A percentile compares a stretch with the other conserved stretches of the same genome.
Evolutionary conservation across 2,329 filamentous ascomycete species (phyloP).

Genomic region (Plectosphaerella cucumerina): DNA sequence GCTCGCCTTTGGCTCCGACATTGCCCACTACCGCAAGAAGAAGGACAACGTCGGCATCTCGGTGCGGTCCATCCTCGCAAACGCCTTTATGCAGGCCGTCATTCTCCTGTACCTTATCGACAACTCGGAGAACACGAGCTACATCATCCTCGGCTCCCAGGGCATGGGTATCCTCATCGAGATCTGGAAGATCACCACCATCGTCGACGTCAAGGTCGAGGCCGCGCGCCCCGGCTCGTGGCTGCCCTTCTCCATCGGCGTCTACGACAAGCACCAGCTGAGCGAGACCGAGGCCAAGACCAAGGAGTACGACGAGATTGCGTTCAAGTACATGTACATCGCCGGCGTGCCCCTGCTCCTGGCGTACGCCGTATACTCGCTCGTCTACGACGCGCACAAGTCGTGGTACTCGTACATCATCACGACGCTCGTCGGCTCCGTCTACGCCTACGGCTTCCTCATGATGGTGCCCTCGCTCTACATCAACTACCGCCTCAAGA

Average conservation of each 20-base stretch:
- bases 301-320: conserved; percentile 96
- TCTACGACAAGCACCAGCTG: conserved; percentile 96
- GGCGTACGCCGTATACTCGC: conserved; percentile 86
- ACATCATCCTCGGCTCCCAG: conserved; percentile 97
- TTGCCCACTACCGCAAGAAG: conserved; percentile 98
- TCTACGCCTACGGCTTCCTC: conserved; percentile 97
- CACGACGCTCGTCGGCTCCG: conserved; percentile 87
- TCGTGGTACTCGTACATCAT: conserved; percentile 98
- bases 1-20: conserved; percentile 95
- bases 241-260: conserved; percentile 74
- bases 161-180: conserved; percentile 70
- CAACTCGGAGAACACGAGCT: conserved; percentile 95
- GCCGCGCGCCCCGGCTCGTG: conserved; percentile 62
- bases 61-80: conserved; percentile 90
- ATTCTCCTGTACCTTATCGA: conserved; percentile 97
- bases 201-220: conserved; percentile 82
- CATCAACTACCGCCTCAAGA: conserved; percentile 98
- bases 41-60: conserved; percentile 98
- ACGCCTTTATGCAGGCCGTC: conserved; percentile 94
- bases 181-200: conserved; percentile 93
- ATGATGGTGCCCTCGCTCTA: conserved; percentile 99
- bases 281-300: conserved; percentile 96
- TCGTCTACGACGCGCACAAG: conserved; percentile 93
- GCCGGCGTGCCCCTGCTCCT: conserved; percentile 82
- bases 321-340: conserved; percentile 96